Evolutionary conservation across 2,329 filamentous ascomycete genomes (phyloP), one percentile per base, ranked within the genome.

Genomic region (Fusarium sp.): DNA sequence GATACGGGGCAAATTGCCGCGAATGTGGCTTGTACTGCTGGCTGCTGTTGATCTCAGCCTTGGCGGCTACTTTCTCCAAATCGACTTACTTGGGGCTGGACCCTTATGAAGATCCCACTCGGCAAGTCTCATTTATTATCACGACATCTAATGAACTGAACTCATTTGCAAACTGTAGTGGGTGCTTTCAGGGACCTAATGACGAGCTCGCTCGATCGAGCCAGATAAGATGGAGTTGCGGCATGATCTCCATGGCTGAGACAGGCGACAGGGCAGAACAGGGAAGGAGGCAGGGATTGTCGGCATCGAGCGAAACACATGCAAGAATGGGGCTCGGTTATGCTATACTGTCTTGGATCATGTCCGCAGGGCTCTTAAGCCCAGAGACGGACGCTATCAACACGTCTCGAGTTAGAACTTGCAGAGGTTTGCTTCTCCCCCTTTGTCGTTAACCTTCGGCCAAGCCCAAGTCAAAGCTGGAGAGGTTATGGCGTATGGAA

Each of bases 1-100:
- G 27, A 52, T 52, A 30, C 59, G 61, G 60, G 52, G 35, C 33
- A 30, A 22, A 62, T 30, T 39, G 32, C 46, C 69, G 52, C 19
- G 15, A 22, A 39, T 63, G 58, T 64, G 67, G 65, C 70, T 67
- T 65, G 63, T 54, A 43, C 51, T 51, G 37, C 25, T 52, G 35
- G 68, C 46, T 58, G 30, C 14, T 33, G 30, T 2, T 33, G 62
- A 68, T 70, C 62, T 52, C 55, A 61, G 62, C 54, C 70, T 73
- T 67, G 68, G 65, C 55, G 41, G 57, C 51, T 51, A 46, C 40
- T 43, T 37, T 37, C 17, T 17, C 40, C 56, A 41, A 27, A 51
- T 60, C 59, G 17, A 48, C 15, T 6, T 27, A 33, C 37, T 58
- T 37, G 37, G 37, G n/a, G n/a, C 43, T 46, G 27, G 45, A 43